Percentiles rank a stretch among this genome's conserved stretches.
phyloP scores from a whole-genome alignment of 139 green algal genomes.

The Chlamydomonas sp. region DNA sequence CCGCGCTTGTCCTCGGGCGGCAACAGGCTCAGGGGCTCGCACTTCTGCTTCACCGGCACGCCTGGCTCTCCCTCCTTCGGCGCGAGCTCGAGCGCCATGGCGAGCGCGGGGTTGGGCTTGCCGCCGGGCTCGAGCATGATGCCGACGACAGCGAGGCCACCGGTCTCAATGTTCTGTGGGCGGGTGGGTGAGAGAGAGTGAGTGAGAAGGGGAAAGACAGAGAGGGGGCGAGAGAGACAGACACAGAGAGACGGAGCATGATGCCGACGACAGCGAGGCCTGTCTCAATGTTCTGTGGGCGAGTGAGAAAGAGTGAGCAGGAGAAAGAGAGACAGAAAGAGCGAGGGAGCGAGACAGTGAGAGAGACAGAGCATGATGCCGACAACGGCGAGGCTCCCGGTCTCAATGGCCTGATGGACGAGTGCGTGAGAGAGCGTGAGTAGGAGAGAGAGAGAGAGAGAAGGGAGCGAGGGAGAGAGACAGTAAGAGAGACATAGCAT shows the following conservation, averaged over 20 bases:
- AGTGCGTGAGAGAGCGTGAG: not conserved
- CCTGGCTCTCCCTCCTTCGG: not conserved
- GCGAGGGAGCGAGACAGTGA: no score
- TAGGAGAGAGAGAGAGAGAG: no score
- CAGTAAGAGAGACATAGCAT: no score
- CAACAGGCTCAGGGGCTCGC: not conserved
- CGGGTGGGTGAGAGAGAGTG: not conserved
- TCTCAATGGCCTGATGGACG: not conserved
- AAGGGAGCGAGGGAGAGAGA: no score
- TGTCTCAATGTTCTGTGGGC: not conserved
- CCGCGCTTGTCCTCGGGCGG: constrained; percentile 15
- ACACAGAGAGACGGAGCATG: no score
- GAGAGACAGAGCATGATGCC: constrained; percentile 45
- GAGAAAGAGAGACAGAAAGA: no score
- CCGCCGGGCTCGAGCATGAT: constrained; percentile 35
- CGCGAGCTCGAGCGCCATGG: not conserved
- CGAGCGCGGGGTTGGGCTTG: constrained; percentile 27
- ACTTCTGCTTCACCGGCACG: not conserved
- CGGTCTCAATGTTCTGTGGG: constrained; percentile 6
- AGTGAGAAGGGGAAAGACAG: constrained; percentile 10
- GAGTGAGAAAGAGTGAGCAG: not conserved
- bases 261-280: constrained; percentile 43
- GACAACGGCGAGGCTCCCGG: constrained; percentile 39
- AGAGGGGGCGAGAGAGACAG: no score
- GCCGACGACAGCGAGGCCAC: constrained; percentile 41